phyloP scores from a whole-genome alignment of 768 basidiomycete genomes.

The Suillus subluteus region DNA sequence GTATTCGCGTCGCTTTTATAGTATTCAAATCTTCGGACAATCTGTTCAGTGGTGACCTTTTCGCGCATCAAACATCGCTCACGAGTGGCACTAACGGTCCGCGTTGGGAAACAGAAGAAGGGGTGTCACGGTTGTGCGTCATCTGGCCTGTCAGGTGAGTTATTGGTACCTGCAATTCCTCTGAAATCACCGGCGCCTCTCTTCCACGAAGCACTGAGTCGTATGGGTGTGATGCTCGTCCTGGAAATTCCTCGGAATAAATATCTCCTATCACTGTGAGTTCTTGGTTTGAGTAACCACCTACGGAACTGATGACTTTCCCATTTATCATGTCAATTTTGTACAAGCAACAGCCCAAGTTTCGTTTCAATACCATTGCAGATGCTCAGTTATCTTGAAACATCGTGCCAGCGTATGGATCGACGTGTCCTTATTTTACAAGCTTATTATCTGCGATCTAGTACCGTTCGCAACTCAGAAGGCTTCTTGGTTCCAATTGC shows the following conservation, averaged over 20 bases:
- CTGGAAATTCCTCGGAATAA: neutral
- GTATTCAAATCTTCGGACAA: neutral
- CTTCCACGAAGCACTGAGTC: neutral
- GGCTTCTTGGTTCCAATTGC: neutral
- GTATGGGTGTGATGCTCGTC: neutral
- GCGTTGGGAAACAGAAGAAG: neutral
- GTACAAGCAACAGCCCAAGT: neutral
- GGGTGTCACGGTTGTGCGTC: neutral
- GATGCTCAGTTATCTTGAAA: neutral
- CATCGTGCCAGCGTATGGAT: neutral
- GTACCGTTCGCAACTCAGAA: neutral
- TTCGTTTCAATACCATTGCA: neutral
- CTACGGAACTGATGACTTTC: neutral
- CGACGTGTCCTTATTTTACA: too few species aligned
- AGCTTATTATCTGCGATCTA: neutral
- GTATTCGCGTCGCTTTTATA: constrained; percentile 4
- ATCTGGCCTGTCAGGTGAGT: constrained; percentile 5
- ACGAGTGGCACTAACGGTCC: neutral
- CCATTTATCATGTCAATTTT: neutral
- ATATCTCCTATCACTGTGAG: neutral
- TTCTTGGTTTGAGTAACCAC: neutral
- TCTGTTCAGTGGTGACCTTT: neutral
- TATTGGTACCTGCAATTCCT: neutral
- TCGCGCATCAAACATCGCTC: neutral
- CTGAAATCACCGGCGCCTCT: neutral